phyloP scores from a whole-genome alignment of 129 eudicot genomes.

The Ambrosia artemisiifolia region DNA sequence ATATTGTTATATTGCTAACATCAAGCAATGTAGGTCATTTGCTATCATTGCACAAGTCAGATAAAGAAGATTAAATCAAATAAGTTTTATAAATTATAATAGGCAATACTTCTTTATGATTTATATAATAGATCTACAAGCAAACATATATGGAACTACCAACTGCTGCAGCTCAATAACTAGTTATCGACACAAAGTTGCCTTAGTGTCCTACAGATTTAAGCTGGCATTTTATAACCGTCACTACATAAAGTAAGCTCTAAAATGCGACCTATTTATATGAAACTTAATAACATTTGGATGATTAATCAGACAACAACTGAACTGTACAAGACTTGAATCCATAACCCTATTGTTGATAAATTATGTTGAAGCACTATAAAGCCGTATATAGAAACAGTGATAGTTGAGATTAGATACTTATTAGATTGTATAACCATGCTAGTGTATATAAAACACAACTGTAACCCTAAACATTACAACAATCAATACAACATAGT shows the following conservation, averaged over 20 bases:
- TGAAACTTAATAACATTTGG: background rate
- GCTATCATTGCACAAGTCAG: conserved; percentile 6
- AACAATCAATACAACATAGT: too few relatives aligned
- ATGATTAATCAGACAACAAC: background rate
- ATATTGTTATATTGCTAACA: conserved; percentile 16
- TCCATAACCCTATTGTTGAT: too few relatives aligned
- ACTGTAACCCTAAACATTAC: too few relatives aligned
- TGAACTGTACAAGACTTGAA: background rate
- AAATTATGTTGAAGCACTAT: too few relatives aligned
- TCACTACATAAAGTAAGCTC: background rate
- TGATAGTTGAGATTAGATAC: too few relatives aligned
- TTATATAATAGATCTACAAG: background rate
- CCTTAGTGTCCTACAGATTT: background rate
- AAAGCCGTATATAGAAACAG: too few relatives aligned
- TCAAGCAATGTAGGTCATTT: conserved; percentile 29
- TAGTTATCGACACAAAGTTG: background rate
- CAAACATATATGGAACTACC: background rate
- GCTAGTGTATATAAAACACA: too few relatives aligned
- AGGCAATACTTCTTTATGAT: background rate
- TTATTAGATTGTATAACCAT: too few relatives aligned
- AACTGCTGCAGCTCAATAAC: background rate
- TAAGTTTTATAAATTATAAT: background rate
- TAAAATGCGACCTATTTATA: background rate
- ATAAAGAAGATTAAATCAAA: background rate
- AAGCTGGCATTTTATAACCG: background rate